Percentiles rank a stretch among this genome's conserved stretches.
phyloP scores from a whole-genome alignment of 2,329 filamentous ascomycete genomes.

The Mycogone perniciosa region DNA sequence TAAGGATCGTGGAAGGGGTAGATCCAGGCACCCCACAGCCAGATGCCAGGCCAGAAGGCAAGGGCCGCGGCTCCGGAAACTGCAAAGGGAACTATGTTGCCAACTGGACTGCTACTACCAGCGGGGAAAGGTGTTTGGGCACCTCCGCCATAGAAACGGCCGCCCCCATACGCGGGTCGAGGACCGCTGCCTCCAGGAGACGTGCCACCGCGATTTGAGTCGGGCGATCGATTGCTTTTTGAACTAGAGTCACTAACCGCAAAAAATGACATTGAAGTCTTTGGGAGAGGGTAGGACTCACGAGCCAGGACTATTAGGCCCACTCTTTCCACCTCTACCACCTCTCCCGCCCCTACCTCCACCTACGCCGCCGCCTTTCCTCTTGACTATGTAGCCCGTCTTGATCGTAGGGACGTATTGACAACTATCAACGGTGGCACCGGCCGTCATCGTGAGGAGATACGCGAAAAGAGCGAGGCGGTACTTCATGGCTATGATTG shows the following conservation, averaged over 20 bases:
- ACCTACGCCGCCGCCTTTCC: conserved; percentile 53
- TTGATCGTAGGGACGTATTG: conserved; percentile 21
- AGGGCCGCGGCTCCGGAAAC: conserved; percentile 44
- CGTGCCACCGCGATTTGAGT: conserved; percentile 40
- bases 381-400: conserved; percentile 45
- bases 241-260: conserved; percentile 20
- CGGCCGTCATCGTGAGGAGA: conserved; percentile 22
- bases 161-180: conserved; percentile 52
- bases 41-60: conserved; percentile 57
- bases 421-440: conserved; percentile 19
- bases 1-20: conserved; percentile 44
- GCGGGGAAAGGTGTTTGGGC: conserved; percentile 53
- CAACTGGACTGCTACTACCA: conserved; percentile 41
- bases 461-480: conserved; percentile 24
- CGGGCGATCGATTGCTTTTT: conserved; percentile 20
- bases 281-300: conserved; percentile 2
- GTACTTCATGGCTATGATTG: conserved; percentile 24
- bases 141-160: conserved; percentile 62
- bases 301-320: conserved; percentile 18
- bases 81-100: conserved; percentile 45
- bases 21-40: conserved; percentile 57
- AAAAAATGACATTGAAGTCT: not conserved
- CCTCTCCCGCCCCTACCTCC: conserved; percentile 39
- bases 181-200: conserved; percentile 54
- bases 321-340: conserved; percentile 17